phyloP scores from a whole-genome alignment of 169 alveolate species.

The Fabrea salina region DNA sequence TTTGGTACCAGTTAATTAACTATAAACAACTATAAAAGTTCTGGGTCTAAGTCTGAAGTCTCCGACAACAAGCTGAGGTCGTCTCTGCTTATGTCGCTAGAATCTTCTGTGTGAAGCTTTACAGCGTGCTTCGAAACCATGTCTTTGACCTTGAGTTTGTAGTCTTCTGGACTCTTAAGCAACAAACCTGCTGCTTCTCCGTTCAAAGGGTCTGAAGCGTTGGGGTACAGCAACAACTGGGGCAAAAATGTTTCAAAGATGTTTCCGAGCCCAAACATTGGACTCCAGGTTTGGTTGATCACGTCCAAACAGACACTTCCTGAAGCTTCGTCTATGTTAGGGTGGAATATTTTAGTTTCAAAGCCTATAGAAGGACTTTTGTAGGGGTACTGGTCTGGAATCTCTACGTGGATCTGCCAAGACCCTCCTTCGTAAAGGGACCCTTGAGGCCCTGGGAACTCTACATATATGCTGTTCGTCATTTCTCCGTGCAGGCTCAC shows the following conservation, averaged over 20 bases:
- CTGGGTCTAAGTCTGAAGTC: conserved; percentile 27
- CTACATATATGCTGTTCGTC: conserved; percentile 27
- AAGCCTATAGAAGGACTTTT: conserved; percentile 97
- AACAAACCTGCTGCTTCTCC: conserved; percentile 95
- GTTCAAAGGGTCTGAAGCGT: conserved; percentile 95
- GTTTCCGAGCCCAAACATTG: conserved; percentile 93
- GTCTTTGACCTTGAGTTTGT: conserved; percentile 89
- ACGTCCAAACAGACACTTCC: conserved; percentile 97
- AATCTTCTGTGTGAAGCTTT: neutral
- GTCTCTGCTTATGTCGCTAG: conserved; percentile 10
- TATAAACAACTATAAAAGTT: too few relatives aligned
- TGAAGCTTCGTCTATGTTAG: conserved; percentile 96
- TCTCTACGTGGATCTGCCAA: conserved; percentile 81
- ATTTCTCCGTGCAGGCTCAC: conserved; percentile 33
- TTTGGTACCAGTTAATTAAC: too few relatives aligned
- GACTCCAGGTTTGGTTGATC: conserved; percentile 97
- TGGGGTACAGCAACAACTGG: conserved; percentile 94
- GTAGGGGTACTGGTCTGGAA: conserved; percentile 96
- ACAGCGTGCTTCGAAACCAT: neutral
- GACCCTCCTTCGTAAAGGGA: conserved; percentile 79
- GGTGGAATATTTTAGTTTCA: conserved; percentile 90
- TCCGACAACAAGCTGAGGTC: conserved; percentile 16
- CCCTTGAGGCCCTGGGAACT: conserved; percentile 75
- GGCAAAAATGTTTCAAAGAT: conserved; percentile 95
- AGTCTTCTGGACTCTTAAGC: conserved; percentile 83